These are phyloP conservation scores for Endogone sp. DNA, from an alignment of 192 early-diverging fungal species.

Conservation along the genomic window DNA sequence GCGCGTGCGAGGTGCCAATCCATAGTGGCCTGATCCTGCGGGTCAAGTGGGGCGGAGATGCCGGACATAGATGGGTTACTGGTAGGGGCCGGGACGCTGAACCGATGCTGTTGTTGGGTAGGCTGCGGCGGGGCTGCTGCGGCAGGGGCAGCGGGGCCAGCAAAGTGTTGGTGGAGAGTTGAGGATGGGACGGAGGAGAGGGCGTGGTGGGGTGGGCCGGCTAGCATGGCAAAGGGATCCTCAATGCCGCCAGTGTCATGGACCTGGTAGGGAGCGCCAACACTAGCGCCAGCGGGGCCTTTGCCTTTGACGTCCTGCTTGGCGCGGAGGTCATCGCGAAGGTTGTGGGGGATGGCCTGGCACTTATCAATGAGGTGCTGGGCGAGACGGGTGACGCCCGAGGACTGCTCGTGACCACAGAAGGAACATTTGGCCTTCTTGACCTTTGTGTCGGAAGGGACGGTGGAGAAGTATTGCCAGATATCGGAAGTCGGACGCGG, in stretches of 20 bases:
- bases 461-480: constrained; percentile 10
- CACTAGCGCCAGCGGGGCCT: not conserved
- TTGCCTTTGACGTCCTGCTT: not conserved
- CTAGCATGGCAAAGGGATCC: not conserved
- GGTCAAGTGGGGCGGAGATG: not conserved
- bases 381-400: constrained; percentile 7
- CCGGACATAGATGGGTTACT: no score
- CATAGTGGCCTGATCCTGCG: not conserved
- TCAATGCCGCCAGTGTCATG: not conserved
- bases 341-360: constrained; percentile 1
- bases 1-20: constrained; percentile 9
- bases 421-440: constrained; percentile 9
- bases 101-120: no score
- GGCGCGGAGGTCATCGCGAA: constrained; percentile 4
- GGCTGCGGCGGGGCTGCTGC: no score
- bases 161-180: not conserved
- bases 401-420: constrained; percentile 14
- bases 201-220: not conserved
- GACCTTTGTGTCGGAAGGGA: constrained; percentile 9
- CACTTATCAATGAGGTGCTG: constrained; percentile 7
- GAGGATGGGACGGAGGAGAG: not conserved
- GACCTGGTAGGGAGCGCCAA: not conserved
- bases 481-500: constrained; percentile 16
- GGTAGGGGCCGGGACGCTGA: no score
- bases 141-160: no score